Conservation (phyloP, 2,329 filamentous ascomycete genomes). For the Xylariaceae sp. region DNA sequence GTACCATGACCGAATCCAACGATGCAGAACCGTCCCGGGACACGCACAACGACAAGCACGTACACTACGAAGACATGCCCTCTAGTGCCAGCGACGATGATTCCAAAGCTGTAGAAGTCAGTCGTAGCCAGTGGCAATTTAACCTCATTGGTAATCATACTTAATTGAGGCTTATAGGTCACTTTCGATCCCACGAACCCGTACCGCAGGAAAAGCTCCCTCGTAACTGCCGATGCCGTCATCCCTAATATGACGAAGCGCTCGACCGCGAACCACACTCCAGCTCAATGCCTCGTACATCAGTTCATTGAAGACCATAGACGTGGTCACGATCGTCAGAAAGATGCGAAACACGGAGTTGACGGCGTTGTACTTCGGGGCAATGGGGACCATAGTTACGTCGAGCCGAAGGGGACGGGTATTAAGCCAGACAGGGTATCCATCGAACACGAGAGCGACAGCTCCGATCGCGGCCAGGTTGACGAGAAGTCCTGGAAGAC, state of each 20-base stretch:
- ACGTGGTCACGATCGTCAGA: constrained; percentile 10
- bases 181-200: constrained; percentile 58
- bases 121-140: constrained; percentile 4
- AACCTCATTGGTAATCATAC: background rate
- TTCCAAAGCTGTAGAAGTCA: constrained; percentile 47
- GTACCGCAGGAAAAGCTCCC: constrained; percentile 63
- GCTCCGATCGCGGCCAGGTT: constrained; percentile 43
- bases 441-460: constrained; percentile 36
- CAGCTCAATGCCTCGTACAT: constrained; percentile 60
- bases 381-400: constrained; percentile 23
- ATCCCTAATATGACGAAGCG: constrained; percentile 31
- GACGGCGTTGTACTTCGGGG: constrained; percentile 22
- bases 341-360: constrained; percentile 2
- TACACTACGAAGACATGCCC: constrained; percentile 33
- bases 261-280: constrained; percentile 26
- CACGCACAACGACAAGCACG: constrained; percentile 9
- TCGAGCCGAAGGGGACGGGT: constrained; percentile 32
- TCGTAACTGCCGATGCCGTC: constrained; percentile 48
- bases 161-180: constrained; percentile 38
- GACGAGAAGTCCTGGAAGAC: constrained; percentile 55
- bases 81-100: constrained; percentile 50
- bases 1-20: background rate
- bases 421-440: constrained; percentile 5
- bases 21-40: background rate
- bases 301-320: constrained; percentile 58